Evolutionary conservation across 805 yeast species (phyloP).

Genomic region (Saturnispora sekii): DNA sequence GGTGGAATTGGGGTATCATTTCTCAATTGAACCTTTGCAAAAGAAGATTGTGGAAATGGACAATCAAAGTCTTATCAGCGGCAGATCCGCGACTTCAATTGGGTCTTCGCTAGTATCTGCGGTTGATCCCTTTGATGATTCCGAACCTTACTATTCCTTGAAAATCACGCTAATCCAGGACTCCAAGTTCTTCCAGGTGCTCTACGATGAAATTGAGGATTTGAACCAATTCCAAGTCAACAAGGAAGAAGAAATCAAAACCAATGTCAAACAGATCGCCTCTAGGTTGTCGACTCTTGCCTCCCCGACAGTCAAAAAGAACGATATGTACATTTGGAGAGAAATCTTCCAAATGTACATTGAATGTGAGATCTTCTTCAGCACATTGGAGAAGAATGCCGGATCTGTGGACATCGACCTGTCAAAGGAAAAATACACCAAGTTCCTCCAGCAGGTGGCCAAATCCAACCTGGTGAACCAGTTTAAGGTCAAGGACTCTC

Average conservation of each 20-base stretch:
- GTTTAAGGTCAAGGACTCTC: constrained; percentile 39
- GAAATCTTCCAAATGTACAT: constrained; percentile 55
- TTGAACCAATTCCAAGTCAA: constrained; percentile 35
- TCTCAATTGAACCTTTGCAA: constrained; percentile 10
- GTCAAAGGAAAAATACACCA: constrained; percentile 33
- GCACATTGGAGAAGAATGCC: constrained; percentile 31
- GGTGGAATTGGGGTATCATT: constrained; percentile 14
- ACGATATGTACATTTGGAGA: constrained; percentile 63
- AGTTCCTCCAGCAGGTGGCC: constrained; percentile 33
- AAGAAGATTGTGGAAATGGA: neutral
- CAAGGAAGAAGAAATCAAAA: constrained; percentile 35
- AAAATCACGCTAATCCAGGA: constrained; percentile 42
- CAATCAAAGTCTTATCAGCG: neutral
- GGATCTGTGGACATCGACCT: constrained; percentile 36
- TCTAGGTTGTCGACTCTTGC: constrained; percentile 30
- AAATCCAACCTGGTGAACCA: constrained; percentile 28
- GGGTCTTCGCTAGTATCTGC: constrained; percentile 13
- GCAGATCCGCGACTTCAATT: neutral
- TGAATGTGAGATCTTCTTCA: constrained; percentile 56
- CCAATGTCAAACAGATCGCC: constrained; percentile 35
- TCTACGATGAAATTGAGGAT: constrained; percentile 42
- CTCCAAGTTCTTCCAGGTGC: constrained; percentile 47
- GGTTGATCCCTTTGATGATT: constrained; percentile 20
- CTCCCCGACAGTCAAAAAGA: constrained; percentile 32
- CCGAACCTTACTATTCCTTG: constrained; percentile 14